Conservation (phyloP, 129 eudicot species). For the Helianthus tuberosus region DNA sequence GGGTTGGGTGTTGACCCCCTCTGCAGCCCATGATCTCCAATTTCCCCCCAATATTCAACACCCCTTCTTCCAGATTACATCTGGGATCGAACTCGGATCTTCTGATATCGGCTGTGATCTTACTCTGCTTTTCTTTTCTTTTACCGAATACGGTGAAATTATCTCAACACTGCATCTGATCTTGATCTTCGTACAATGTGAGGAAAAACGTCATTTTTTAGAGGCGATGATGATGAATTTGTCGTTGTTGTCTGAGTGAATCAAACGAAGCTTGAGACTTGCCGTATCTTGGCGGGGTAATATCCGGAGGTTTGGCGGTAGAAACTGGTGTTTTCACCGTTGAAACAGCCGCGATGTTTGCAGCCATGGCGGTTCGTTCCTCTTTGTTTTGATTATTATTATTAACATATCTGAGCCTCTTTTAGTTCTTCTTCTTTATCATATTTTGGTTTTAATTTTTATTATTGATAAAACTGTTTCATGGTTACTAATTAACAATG, state of each 20-base stretch:
- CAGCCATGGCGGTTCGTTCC: conserved; percentile 6
- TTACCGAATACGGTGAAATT: too few species aligned
- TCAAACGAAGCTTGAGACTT: conserved; percentile 19
- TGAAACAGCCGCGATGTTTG: neutral
- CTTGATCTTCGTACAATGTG: neutral
- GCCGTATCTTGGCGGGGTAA: conserved; percentile 38
- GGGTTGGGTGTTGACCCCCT: too few species aligned
- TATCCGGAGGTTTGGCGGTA: neutral
- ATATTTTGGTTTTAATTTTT: too few species aligned
- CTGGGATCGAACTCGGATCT: too few species aligned
- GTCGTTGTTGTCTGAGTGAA: conserved; percentile 18
- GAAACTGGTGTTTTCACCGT: too few species aligned
- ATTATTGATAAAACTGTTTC: too few species aligned
- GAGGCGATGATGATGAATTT: conserved; percentile 35
- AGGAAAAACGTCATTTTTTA: neutral
- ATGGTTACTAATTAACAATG: too few species aligned
- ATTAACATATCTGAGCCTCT: conserved; percentile 34
- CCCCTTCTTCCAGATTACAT: neutral
- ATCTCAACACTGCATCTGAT: too few species aligned
- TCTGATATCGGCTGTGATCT: too few species aligned
- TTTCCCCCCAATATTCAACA: conserved; percentile 9
- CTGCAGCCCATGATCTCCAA: too few species aligned
- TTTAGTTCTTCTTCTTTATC: too few species aligned
- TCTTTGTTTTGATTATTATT: neutral
- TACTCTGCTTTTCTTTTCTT: too few species aligned